A percentile compares a stretch with the other conserved stretches of the same genome.
Conservation (phyloP, 164 flowering plant species). For the Sedum album region DNA sequence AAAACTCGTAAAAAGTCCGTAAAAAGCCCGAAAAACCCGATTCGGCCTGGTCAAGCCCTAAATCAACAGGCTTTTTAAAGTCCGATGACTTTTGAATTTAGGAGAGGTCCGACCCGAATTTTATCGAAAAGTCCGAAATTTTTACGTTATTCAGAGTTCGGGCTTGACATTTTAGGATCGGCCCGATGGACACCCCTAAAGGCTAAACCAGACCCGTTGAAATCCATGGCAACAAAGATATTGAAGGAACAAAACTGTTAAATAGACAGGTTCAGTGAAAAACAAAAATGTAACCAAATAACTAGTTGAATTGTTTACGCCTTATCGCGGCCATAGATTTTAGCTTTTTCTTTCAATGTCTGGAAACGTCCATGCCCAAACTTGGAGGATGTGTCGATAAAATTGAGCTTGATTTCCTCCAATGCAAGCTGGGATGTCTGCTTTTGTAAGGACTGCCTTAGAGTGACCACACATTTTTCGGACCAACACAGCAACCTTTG, state of each 20-base stretch:
- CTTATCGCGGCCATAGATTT: constrained; percentile 14
- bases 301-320: background rate
- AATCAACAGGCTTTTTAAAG: too few relatives aligned
- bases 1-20: too few relatives aligned
- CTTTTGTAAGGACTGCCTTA: constrained; percentile 15
- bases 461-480: constrained; percentile 18
- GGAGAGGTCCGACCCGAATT: too few relatives aligned
- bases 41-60: too few relatives aligned
- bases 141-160: too few relatives aligned
- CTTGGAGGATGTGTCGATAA: constrained; percentile 18
- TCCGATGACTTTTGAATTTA: too few relatives aligned
- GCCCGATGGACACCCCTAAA: too few relatives aligned
- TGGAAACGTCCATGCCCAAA: constrained; percentile 18
- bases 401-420: constrained; percentile 19
- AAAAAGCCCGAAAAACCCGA: too few relatives aligned
- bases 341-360: constrained; percentile 14
- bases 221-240: too few relatives aligned
- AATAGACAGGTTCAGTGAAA: background rate
- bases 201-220: too few relatives aligned
- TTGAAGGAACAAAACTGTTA: background rate
- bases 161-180: too few relatives aligned
- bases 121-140: too few relatives aligned
- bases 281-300: background rate
- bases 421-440: constrained; percentile 17
- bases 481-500: constrained; percentile 17